These are phyloP conservation scores for Fagopyrum esculentum DNA, from an alignment of 148 eudicot genomes.

Conservation along the genomic window DNA sequence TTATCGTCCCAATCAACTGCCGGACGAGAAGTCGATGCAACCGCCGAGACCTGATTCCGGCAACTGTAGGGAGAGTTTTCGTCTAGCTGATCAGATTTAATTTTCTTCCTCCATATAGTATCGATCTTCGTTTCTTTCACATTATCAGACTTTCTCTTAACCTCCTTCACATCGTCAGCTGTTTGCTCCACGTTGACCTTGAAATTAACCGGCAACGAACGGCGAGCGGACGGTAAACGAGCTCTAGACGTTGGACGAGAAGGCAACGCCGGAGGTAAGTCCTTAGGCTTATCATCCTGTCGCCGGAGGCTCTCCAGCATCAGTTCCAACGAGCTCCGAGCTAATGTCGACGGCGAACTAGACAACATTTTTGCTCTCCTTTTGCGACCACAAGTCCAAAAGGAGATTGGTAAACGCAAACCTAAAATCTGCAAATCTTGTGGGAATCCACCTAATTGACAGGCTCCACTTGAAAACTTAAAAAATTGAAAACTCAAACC, in stretches of 20 bases:
- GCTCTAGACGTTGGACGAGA: constrained; percentile 60
- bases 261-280: constrained; percentile 80
- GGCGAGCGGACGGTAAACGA: constrained; percentile 48
- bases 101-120: constrained; percentile 49
- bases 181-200: constrained; percentile 18
- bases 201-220: constrained; percentile 45
- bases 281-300: constrained; percentile 47
- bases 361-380: not conserved
- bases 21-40: constrained; percentile 20
- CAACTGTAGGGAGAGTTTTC: constrained; percentile 1
- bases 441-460: not conserved
- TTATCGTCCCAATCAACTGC: constrained; percentile 65
- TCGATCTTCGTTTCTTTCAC: constrained; percentile 20
- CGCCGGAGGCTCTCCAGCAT: constrained; percentile 71
- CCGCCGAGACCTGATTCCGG: constrained; percentile 14
- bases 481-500: not conserved
- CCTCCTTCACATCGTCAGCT: constrained; percentile 7
- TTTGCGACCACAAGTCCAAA: not conserved
- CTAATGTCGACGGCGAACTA: constrained; percentile 7
- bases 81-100: constrained; percentile 31
- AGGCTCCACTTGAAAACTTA: not conserved
- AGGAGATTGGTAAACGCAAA: not conserved
- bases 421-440: not conserved
- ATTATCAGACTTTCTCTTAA: not conserved
- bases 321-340: constrained; percentile 70